Base-by-base conservation (phyloP, 2,329 filamentous ascomycete genomes). In the Pleoardoris graminearum region DNA sequence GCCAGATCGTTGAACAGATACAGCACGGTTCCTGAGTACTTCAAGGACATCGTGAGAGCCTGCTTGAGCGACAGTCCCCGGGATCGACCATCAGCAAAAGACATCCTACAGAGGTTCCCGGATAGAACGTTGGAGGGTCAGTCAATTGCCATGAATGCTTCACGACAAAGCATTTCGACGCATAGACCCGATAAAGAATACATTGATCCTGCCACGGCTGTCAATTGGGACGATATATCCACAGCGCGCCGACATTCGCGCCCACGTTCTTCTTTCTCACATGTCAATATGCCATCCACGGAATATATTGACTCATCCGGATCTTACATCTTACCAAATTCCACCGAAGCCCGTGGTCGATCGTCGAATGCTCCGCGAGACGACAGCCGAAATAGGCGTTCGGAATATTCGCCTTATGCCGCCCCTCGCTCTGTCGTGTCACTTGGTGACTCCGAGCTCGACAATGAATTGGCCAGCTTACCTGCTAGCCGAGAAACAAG, bases 61-160 rank as follows among this genome's bases (percentile, higher is more conserved):
- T 97, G 93, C 69, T 79, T 97, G 46, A 88, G 84, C 58, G 81
- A 87, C 23, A 81, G 86, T 53, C 93, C 94, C 6, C 85, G 88
- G 51, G 77, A 84, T 49, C 84, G 94, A 45, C 77, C 85, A 10
- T 85, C 90, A 45, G 93, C 94, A 3, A 84, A 85, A 43, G 81
- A 86, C 22, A 80, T 97, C 12, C 77, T 96, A 8, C 46, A 51
- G 14, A 60, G 52, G 30, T 71, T 73, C 37, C 75, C 75, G 0
- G 60, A 71, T 3, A 41, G 54, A 10, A 16, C 48, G 8, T 19
- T 53, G n/a, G 44, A 61, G 3, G 50, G 57, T 10, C 59, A 58
- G 35, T 54, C 65, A 5, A n/a, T 38, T 10, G 41, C 25, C 3
- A 57, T 53, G 4, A 41, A 56, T 1, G 58, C 53, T 7, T 56